phyloP scores from a whole-genome alignment of 805 yeast species.

The Candida palmyrensis region DNA sequence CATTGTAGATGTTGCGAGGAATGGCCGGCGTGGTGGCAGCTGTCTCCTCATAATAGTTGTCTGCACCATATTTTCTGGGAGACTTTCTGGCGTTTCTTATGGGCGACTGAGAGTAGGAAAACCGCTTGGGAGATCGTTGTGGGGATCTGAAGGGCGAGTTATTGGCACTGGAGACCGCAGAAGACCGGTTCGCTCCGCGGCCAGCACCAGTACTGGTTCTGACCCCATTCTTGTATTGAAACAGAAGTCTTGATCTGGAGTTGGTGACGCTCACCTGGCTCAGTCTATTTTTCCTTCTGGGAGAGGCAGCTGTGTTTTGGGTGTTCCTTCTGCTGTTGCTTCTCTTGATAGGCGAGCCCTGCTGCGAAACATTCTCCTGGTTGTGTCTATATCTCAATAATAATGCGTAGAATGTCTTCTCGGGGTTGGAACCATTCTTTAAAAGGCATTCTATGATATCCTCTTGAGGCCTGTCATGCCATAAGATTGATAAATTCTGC shows the following conservation, averaged over 20 bases:
- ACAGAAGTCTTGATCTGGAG: constrained; percentile 29
- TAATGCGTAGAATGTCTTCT: constrained; percentile 43
- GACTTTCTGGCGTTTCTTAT: constrained; percentile 14
- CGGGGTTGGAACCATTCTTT: constrained; percentile 37
- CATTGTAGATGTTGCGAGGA: constrained; percentile 41
- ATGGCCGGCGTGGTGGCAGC: constrained; percentile 21
- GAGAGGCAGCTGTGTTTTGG: constrained; percentile 16
- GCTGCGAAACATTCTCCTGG: constrained; percentile 21
- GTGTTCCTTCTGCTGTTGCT: constrained; percentile 9
- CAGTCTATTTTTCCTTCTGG: constrained; percentile 19
- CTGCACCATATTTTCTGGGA: constrained; percentile 10
- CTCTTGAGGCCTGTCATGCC: constrained; percentile 48
- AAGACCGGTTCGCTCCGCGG: constrained; percentile 18
- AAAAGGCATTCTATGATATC: constrained; percentile 35
- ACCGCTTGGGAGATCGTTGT: constrained; percentile 17
- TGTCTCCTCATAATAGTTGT: constrained; percentile 7
- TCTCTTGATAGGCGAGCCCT: constrained; percentile 1
- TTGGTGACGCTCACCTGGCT: constrained; percentile 31
- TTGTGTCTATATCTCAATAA: constrained; percentile 40
- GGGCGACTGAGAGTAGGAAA: constrained; percentile 11
- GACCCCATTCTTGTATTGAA: constrained; percentile 32
- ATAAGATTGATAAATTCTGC: constrained; percentile 50
- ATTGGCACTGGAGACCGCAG: constrained; percentile 28
- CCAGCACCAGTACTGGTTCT: constrained; percentile 5
- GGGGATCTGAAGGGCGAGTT: constrained; percentile 19